Percentiles rank a stretch among this genome's conserved stretches.
These are phyloP conservation scores for Salix udensis DNA, from an alignment of 345 rosid species.

Conservation along the genomic window DNA sequence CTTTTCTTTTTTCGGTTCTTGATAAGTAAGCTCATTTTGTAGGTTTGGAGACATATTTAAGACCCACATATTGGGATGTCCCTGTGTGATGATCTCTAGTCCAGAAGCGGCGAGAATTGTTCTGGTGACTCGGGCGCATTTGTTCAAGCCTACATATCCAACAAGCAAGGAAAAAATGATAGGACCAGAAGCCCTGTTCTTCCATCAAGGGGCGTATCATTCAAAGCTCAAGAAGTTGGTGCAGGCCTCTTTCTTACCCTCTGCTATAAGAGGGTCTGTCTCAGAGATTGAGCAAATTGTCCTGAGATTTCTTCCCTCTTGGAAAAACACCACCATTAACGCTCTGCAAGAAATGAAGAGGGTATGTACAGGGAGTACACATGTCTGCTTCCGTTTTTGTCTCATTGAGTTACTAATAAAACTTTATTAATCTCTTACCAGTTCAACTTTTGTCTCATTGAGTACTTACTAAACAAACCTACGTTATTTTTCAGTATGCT, in stretches of 20 bases:
- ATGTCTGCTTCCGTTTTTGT: constrained; percentile 4
- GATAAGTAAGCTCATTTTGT: background rate
- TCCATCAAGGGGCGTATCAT: constrained; percentile 85
- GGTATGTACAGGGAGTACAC: constrained; percentile 31
- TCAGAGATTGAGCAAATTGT: constrained; percentile 67
- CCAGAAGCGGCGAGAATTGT: constrained; percentile 77
- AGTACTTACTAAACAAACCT: background rate
- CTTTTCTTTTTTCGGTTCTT: background rate
- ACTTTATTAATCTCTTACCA: background rate
- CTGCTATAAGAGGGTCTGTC: constrained; percentile 61
- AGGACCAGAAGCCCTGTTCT: constrained; percentile 79
- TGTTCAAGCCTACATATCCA: constrained; percentile 92
- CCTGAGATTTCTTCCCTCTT: constrained; percentile 47
- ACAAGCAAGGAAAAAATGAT: constrained; percentile 84
- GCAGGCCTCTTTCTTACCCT: constrained; percentile 65
- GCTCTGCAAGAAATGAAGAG: constrained; percentile 84
- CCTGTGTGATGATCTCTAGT: constrained; percentile 92
- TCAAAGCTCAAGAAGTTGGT: constrained; percentile 65
- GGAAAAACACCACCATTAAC: constrained; percentile 56
- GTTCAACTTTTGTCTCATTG: background rate
- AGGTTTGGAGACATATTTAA: constrained; percentile 88
- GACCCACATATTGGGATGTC: constrained; percentile 90
- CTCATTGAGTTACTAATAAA: background rate
- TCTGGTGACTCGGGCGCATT: constrained; percentile 59
- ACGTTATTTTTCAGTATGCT: constrained; percentile 54